A percentile compares a stretch with the other conserved stretches of the same genome.
These are phyloP conservation scores for Eucalyptus sp. DNA, from an alignment of 345 rosid genomes.

Conservation along the genomic window DNA sequence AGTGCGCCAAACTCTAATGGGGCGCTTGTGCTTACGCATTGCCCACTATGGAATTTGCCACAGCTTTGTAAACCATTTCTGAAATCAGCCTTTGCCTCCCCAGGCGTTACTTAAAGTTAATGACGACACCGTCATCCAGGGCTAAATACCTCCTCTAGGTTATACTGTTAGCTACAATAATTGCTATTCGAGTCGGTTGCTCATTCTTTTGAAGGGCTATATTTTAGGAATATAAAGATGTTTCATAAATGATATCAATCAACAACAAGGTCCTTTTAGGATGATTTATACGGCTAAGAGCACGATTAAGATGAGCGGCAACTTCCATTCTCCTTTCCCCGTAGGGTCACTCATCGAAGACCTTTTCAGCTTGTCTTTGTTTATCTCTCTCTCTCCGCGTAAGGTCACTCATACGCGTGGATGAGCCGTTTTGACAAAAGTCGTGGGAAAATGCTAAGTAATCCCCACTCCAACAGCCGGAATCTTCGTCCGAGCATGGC, in stretches of 20 bases:
- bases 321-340: background rate
- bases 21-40: background rate
- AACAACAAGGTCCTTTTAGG: background rate
- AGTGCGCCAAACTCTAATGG: background rate
- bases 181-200: background rate
- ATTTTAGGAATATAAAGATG: too few relatives aligned
- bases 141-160: background rate
- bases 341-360: background rate
- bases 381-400: background rate
- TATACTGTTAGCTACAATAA: fast-evolving
- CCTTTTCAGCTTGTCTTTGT: background rate
- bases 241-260: too few relatives aligned
- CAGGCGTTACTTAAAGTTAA: background rate
- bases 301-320: background rate
- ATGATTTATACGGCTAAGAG: too few relatives aligned
- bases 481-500: background rate
- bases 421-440: background rate
- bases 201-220: too few relatives aligned
- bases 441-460: background rate
- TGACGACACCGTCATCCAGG: background rate
- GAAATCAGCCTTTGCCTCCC: background rate
- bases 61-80: background rate
- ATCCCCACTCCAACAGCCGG: background rate
- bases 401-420: background rate
- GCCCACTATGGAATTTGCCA: background rate